Evolutionary conservation across 2,329 filamentous ascomycete species (phyloP).

Genomic region (Emmonsiellopsis sp.): DNA sequence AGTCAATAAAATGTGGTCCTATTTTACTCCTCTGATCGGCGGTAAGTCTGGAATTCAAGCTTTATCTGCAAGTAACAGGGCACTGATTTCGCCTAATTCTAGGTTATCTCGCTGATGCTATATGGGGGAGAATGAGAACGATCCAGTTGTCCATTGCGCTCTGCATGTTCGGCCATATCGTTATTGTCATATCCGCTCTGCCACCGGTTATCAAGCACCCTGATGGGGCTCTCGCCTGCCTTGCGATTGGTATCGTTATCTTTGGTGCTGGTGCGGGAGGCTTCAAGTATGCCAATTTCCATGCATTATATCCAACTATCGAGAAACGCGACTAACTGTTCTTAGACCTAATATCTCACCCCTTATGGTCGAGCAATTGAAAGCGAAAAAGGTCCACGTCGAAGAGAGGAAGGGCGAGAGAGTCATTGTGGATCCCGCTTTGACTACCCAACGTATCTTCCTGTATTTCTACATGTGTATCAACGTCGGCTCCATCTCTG

Average conservation of each 20-base stretch:
- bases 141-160: constrained; percentile 57
- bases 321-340: background rate
- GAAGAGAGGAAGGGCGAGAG: constrained; percentile 31
- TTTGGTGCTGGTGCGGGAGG: constrained; percentile 67
- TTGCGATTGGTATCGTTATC: constrained; percentile 54
- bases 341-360: constrained; percentile 59
- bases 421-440: constrained; percentile 3
- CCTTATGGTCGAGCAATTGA: constrained; percentile 62
- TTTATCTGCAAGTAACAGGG: background rate
- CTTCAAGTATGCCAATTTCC: constrained; percentile 49
- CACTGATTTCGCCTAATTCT: background rate
- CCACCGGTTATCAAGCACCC: constrained; percentile 51
- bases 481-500: constrained; percentile 54
- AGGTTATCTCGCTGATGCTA: constrained; percentile 54
- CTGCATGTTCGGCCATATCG: constrained; percentile 55
- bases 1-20: constrained; percentile 54
- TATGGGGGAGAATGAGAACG: constrained; percentile 59
- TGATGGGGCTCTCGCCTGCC: constrained; percentile 52
- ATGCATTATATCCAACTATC: background rate
- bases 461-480: constrained; percentile 53
- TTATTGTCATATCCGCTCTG: constrained; percentile 57
- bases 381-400: constrained; percentile 48
- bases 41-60: constrained; percentile 13
- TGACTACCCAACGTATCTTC: constrained; percentile 6
- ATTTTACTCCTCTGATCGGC: constrained; percentile 49